Base-by-base conservation (phyloP, 192 early-diverging fungal genomes). In the Coemansia aciculifera region DNA sequence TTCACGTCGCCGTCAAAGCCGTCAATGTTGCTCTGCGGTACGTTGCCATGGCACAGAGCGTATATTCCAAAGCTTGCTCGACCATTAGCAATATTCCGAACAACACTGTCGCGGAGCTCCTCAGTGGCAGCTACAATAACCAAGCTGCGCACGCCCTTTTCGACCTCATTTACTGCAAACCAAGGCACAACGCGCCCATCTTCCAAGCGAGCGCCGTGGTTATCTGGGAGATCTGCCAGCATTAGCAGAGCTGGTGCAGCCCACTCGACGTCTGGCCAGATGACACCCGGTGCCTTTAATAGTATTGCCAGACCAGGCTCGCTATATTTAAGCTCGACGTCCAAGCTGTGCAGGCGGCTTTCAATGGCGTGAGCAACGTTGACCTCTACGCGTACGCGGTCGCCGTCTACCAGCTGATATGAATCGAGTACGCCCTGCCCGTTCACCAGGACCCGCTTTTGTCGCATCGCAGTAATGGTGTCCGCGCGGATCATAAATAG, bases 271-370 rank as follows among this genome's bases (percentile, higher is more conserved):
- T 74, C 66, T 4, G 48, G 62, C 57, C 44, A 40, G 2, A 44
- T 67, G n/a, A 73, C 60, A 2, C 89, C 89, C 0, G 87, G 84
- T n/a, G 86, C 80, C 62, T 90, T 89, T 51, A 84, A 69, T 19
- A 87, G 64, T 9, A 90, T 77, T 6, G 74, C 84, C 8, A 90
- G 49, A 15, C 86, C 77, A 0, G 81, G 64, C 44, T 90, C 89
- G 38, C 84, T 64, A 59, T 88, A 85, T 0, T 63, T 67, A 23
- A 90, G 56, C 32, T 77, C 69, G 2, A 88, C 64, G 17, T 83
- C 80, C 13, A 89, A 63, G 6, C 59, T 73, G 10, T 77, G 80
- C 46, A 87, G 70, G 0, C 81, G 65, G 4, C 81, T 65, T 24
- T 69, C 54, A 29, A 87, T 78, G 38, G 80, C 82, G 21, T 81